Percentiles rank a stretch among this genome's conserved stretches.
phyloP scores from a whole-genome alignment of 2,329 filamentous ascomycete genomes.

The Dactylella cylindrospora region DNA sequence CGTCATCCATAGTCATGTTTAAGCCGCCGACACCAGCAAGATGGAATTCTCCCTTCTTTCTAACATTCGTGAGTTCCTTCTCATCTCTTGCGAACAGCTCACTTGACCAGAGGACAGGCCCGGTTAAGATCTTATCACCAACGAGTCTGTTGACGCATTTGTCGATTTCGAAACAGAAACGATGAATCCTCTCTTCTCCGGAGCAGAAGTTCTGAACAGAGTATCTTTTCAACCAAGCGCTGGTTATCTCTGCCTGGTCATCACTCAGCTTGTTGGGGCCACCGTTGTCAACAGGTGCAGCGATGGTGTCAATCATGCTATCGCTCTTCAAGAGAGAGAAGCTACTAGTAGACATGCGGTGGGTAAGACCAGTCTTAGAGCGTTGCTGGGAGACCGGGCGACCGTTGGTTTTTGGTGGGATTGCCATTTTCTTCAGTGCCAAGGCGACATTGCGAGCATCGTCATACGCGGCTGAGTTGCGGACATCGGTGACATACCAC shows the following conservation, averaged over 20 bases:
- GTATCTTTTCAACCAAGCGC: constrained; percentile 76
- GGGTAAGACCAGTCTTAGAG: constrained; percentile 45
- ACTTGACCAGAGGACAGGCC: constrained; percentile 88
- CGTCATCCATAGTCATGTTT: constrained; percentile 47
- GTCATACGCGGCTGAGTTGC: constrained; percentile 83
- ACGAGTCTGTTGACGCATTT: constrained; percentile 82
- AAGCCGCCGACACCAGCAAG: constrained; percentile 48
- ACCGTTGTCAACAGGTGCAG: constrained; percentile 77
- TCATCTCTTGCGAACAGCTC: constrained; percentile 81
- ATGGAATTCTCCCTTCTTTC: constrained; percentile 48
- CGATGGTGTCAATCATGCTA: constrained; percentile 74
- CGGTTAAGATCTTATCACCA: constrained; percentile 77
- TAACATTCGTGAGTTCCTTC: constrained; percentile 56
- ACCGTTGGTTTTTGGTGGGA: constrained; percentile 57
- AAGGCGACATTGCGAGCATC: constrained; percentile 81
- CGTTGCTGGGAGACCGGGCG: constrained; percentile 46
- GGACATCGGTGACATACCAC: constrained; percentile 96
- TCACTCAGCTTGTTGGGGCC: constrained; percentile 96
- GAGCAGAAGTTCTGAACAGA: constrained; percentile 90
- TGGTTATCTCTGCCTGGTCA: constrained; percentile 83
- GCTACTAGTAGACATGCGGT: constrained; percentile 49
- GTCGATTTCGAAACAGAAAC: constrained; percentile 87
- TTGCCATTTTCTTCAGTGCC: constrained; percentile 86
- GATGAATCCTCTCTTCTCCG: constrained; percentile 91
- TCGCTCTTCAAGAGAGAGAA: constrained; percentile 49